Evolutionary conservation across 495 filamentous ascomycete genomes (phyloP).

Genomic region (Bathelium albidoporum): DNA sequence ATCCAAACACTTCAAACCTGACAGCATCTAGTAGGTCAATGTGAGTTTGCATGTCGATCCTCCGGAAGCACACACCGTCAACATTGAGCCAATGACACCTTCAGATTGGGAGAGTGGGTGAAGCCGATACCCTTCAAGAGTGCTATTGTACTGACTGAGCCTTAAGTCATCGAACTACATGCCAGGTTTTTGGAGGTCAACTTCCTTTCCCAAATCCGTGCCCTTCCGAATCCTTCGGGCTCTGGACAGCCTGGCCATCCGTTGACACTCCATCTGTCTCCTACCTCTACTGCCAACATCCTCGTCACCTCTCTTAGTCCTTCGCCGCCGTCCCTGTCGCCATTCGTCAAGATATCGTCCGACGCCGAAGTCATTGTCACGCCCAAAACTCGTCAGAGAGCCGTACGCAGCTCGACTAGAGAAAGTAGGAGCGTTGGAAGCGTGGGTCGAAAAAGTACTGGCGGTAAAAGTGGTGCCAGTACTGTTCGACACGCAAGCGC

Average conservation of each 20-base stretch:
- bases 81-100: conserved; percentile 89
- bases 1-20: neutral
- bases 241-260: conserved; percentile 51
- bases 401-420: conserved; percentile 39
- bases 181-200: conserved; percentile 92
- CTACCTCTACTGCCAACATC: conserved; percentile 90
- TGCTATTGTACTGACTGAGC: neutral
- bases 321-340: conserved; percentile 51
- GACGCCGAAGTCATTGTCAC: conserved; percentile 96
- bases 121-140: neutral
- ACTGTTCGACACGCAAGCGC: conserved; percentile 48
- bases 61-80: conserved; percentile 78
- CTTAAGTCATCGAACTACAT: conserved; percentile 87
- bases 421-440: conserved; percentile 64
- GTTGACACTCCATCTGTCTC: conserved; percentile 83
- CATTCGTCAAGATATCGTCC: conserved; percentile 84
- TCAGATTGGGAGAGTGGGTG: conserved; percentile 82
- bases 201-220: conserved; percentile 83
- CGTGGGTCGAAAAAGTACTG: conserved; percentile 57
- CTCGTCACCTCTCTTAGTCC: conserved; percentile 69
- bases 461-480: conserved; percentile 60
- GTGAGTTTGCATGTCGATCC: conserved; percentile 76
- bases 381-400: conserved; percentile 61
- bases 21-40: conserved; percentile 39
- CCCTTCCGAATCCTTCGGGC: conserved; percentile 73